These are phyloP conservation scores for Tillandsia leiboldiana DNA, from an alignment of 176 grass and related monocot species.

Conservation along the genomic window DNA sequence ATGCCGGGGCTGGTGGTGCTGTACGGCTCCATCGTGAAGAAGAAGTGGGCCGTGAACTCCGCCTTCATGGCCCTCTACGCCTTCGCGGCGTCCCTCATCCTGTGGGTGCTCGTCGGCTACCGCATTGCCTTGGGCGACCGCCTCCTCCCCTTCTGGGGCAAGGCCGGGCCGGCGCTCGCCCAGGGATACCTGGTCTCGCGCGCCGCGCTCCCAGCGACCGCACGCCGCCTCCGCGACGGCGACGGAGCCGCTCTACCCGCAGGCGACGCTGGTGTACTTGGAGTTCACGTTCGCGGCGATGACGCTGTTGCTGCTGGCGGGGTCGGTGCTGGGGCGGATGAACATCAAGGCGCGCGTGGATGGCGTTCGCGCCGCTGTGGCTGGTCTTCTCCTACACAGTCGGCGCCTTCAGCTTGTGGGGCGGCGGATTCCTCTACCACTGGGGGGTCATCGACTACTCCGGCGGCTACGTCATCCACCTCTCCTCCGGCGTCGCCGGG, in stretches of 20 bases:
- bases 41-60: no score
- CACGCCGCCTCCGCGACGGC: no score
- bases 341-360: slow-evolving; percentile 82
- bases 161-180: no score
- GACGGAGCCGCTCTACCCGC: slow-evolving; percentile 56
- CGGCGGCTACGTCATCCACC: slow-evolving; percentile 33
- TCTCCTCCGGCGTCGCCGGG: no score
- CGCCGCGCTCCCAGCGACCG: no score
- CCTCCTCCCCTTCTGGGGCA: no score
- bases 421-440: slow-evolving; percentile 60
- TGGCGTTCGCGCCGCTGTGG: slow-evolving; percentile 69
- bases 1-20: slow-evolving; percentile 63
- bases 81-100: slow-evolving; percentile 57
- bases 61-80: no score
- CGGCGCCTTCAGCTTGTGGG: no score
- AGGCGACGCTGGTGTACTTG: slow-evolving; percentile 61
- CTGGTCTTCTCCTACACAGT: slow-evolving; percentile 64
- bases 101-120: slow-evolving; percentile 72
- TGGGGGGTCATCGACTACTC: slow-evolving; percentile 40
- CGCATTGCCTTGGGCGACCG: no score
- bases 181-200: no score
- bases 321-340: slow-evolving; percentile 62
- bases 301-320: slow-evolving; percentile 67
- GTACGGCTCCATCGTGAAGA: slow-evolving; percentile 76
- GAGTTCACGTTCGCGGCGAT: slow-evolving; percentile 60